phyloP scores from a whole-genome alignment of 768 basidiomycete genomes.

The Mycena pura region DNA sequence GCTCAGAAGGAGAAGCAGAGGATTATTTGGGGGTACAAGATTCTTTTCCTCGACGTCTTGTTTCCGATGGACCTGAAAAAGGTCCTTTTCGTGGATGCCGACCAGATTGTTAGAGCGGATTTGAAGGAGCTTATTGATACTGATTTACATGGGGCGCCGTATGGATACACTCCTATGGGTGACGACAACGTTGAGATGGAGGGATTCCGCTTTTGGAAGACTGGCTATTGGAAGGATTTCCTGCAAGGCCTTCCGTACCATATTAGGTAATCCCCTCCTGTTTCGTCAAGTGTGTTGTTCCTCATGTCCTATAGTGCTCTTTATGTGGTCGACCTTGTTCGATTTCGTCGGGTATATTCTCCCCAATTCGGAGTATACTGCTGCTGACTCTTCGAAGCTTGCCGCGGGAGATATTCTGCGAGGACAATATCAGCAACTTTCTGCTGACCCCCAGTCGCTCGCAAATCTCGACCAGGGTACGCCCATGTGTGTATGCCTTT shows the following conservation, averaged over 20 bases:
- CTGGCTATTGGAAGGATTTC: slow-evolving; percentile 93
- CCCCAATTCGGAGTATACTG: background rate
- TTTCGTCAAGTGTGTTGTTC: too few species aligned
- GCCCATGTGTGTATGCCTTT: background rate
- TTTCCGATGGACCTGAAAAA: slow-evolving; percentile 99
- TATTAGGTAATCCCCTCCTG: slow-evolving; percentile 71
- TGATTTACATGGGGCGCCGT: slow-evolving; percentile 91
- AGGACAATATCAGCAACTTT: slow-evolving; percentile 91
- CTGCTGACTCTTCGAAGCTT: slow-evolving; percentile 43
- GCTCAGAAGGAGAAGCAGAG: slow-evolving; percentile 97
- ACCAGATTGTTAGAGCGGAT: slow-evolving; percentile 97
- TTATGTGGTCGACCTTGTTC: slow-evolving; percentile 94
- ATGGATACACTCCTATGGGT: slow-evolving; percentile 98
- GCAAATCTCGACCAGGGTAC: slow-evolving; percentile 94
- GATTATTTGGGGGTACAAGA: slow-evolving; percentile 99
- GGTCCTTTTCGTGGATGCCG: slow-evolving; percentile 98
- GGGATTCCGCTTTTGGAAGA: slow-evolving; percentile 99
- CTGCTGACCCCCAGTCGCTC: slow-evolving; percentile 92
- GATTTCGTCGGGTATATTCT: slow-evolving; percentile 82
- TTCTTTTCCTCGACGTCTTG: slow-evolving; percentile 96
- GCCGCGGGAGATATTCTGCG: slow-evolving; percentile 79
- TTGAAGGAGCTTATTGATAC: slow-evolving; percentile 93
- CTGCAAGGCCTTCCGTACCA: slow-evolving; percentile 88
- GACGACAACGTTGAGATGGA: slow-evolving; percentile 95
- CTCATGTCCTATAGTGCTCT: slow-evolving; percentile 67